Conservation (phyloP, 2,329 filamentous ascomycete species). For the Anthostomella pinea region DNA sequence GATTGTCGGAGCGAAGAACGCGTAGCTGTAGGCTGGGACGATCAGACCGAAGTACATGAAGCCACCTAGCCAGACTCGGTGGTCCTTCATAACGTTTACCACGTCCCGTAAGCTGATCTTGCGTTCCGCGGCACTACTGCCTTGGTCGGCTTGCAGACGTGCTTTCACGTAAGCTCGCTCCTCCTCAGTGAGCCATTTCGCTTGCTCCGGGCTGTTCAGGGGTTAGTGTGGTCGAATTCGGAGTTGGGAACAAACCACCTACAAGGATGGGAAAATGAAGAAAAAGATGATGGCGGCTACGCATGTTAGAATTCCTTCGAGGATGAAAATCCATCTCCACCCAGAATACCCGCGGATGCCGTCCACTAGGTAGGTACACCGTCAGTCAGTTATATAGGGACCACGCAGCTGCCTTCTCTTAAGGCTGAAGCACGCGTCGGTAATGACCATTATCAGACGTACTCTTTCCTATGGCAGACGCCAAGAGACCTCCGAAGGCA, state of each 20-base stretch:
- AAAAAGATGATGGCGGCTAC: slow-evolving; percentile 51
- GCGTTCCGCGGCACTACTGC: slow-evolving; percentile 61
- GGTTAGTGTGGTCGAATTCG: slow-evolving; percentile 2
- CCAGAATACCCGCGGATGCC: slow-evolving; percentile 63
- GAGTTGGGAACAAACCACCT: slow-evolving; percentile 17
- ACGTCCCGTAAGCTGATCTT: slow-evolving; percentile 59
- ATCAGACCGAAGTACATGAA: slow-evolving; percentile 82
- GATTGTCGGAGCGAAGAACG: slow-evolving; percentile 74
- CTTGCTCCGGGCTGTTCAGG: slow-evolving; percentile 59
- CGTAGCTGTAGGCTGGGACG: slow-evolving; percentile 74
- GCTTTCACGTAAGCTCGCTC: slow-evolving; percentile 66
- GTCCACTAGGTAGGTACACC: slow-evolving; percentile 54
- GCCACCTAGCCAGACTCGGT: slow-evolving; percentile 69
- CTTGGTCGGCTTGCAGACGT: slow-evolving; percentile 67
- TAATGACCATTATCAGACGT: slow-evolving; percentile 17
- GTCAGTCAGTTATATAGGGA: background rate
- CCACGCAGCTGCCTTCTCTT: too few relatives aligned
- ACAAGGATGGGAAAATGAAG: slow-evolving; percentile 70
- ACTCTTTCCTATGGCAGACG: slow-evolving; percentile 81
- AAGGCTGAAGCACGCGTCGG: too few relatives aligned
- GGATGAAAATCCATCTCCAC: slow-evolving; percentile 83
- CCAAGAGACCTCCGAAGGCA: slow-evolving; percentile 82
- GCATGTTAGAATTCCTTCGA: slow-evolving; percentile 60
- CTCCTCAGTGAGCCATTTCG: slow-evolving; percentile 68
- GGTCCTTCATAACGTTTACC: slow-evolving; percentile 65